phyloP scores from a whole-genome alignment of 768 basidiomycete species.

The Russula ochroleuca region DNA sequence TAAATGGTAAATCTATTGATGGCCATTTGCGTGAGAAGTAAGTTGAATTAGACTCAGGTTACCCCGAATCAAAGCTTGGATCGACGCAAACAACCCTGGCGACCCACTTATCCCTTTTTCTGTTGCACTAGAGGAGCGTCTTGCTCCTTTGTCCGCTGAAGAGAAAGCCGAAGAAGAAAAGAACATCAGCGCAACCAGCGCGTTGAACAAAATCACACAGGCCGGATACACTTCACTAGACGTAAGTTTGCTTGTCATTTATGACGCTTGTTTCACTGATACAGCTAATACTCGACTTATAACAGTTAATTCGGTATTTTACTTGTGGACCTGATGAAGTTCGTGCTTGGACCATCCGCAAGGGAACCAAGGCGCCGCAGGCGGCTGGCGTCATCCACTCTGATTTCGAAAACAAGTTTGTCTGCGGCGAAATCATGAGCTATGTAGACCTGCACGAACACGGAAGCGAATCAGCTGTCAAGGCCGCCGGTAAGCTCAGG shows the following conservation, averaged over 20 bases:
- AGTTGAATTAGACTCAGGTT: conserved; percentile 47
- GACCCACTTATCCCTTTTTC: conserved; percentile 96
- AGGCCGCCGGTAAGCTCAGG: conserved; percentile 89
- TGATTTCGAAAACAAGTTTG: conserved; percentile 97
- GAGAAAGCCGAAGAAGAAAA: conserved; percentile 70
- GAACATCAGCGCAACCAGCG: conserved; percentile 65
- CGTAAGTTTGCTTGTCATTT: conserved; percentile 40
- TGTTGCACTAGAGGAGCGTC: conserved; percentile 89
- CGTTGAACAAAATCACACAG: conserved; percentile 89
- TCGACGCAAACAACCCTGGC: conserved; percentile 93
- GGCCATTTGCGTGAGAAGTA: not conserved
- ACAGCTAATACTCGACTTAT: not conserved
- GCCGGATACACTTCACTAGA: conserved; percentile 87
- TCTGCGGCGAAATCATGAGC: conserved; percentile 95
- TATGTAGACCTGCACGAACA: conserved; percentile 88
- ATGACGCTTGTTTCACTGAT: not conserved
- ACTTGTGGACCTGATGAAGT: conserved; percentile 97
- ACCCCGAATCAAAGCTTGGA: conserved; percentile 97
- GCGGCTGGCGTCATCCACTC: conserved; percentile 98
- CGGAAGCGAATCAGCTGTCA: conserved; percentile 86
- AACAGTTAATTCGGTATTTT: conserved; percentile 88
- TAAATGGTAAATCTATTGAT: conserved; percentile 65
- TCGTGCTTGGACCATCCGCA: conserved; percentile 95
- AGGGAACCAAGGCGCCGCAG: conserved; percentile 91
- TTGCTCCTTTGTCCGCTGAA: conserved; percentile 57